Evolutionary conservation across 83 land plant genomes (phyloP).

Genomic region (Picea abies): DNA sequence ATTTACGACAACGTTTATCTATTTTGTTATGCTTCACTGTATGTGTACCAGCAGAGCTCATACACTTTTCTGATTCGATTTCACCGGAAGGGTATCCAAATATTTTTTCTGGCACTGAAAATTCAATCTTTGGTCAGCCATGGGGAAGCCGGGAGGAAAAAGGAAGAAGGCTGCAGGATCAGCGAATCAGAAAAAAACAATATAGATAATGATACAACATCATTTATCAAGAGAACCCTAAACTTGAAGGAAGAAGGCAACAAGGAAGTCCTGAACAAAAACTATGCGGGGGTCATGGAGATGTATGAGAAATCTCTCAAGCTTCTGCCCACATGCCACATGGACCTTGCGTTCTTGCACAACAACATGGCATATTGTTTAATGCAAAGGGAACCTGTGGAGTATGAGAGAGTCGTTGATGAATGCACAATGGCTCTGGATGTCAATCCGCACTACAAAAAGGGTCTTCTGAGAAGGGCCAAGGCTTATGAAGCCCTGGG

Average conservation of each 20-base stretch:
- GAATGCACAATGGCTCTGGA: conserved; percentile 72
- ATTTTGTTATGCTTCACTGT: too few species aligned
- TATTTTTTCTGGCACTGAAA: too few species aligned
- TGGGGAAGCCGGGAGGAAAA: conserved; percentile 57
- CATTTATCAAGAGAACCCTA: conserved; percentile 51
- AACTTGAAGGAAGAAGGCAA: conserved; percentile 76
- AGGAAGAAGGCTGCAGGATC: conserved; percentile 37
- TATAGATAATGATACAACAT: conserved; percentile 41
- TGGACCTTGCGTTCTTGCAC: conserved; percentile 50
- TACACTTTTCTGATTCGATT: too few species aligned
- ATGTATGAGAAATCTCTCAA: conserved; percentile 68
- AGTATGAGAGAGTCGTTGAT: conserved; percentile 49
- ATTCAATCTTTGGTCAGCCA: conserved; percentile 1
- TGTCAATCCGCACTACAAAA: conserved; percentile 53
- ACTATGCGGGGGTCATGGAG: conserved; percentile 56
- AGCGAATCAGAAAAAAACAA: conserved; percentile 19
- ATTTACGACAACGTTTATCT: too few species aligned
- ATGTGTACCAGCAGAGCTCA: too few species aligned
- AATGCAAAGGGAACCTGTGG: conserved; percentile 60
- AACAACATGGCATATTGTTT: conserved; percentile 66
- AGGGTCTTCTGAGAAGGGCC: conserved; percentile 62
- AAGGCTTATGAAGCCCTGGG: conserved; percentile 61
- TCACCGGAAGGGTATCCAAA: too few species aligned
- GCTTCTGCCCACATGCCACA: conserved; percentile 49
- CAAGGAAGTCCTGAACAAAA: conserved; percentile 48